Conservation (phyloP, 805 yeast species). For the Pichia paraexigua region DNA sequence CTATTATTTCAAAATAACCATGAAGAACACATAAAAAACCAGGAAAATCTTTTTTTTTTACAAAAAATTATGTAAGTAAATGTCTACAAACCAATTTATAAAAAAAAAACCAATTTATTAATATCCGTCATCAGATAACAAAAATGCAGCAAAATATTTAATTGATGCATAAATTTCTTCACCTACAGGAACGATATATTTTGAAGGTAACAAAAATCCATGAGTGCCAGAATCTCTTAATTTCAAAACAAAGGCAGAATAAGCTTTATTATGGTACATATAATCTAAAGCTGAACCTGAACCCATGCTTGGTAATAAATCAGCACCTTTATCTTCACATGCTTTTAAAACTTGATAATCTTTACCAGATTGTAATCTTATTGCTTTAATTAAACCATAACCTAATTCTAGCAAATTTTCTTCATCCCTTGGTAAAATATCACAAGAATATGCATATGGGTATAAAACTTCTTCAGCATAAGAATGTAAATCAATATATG, state of each 20-base stretch:
- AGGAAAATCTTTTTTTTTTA: background rate
- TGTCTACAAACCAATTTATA: background rate
- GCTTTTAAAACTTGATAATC: constrained; percentile 67
- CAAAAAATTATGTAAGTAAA: no score
- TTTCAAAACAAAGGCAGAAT: constrained; percentile 79
- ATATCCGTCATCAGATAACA: constrained; percentile 21
- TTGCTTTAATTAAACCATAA: constrained; percentile 69
- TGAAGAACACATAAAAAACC: background rate
- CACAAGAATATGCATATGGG: constrained; percentile 79
- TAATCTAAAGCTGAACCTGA: constrained; percentile 76
- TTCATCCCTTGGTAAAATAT: constrained; percentile 63
- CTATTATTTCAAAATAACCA: constrained; percentile 2
- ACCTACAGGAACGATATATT: constrained; percentile 69
- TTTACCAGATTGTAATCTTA: constrained; percentile 56
- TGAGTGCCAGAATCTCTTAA: constrained; percentile 75
- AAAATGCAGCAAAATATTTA: constrained; percentile 52
- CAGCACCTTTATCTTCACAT: constrained; percentile 71
- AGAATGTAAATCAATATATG: constrained; percentile 77
- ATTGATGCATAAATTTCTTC: constrained; percentile 62
- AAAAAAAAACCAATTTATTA: background rate
- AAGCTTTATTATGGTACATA: constrained; percentile 76
- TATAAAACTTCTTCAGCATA: constrained; percentile 77
- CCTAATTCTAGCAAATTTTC: constrained; percentile 78
- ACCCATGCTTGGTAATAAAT: constrained; percentile 64
- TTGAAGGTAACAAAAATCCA: constrained; percentile 72